Base-by-base conservation (phyloP, 2,329 filamentous ascomycete genomes). In the Fusarium redolens region DNA sequence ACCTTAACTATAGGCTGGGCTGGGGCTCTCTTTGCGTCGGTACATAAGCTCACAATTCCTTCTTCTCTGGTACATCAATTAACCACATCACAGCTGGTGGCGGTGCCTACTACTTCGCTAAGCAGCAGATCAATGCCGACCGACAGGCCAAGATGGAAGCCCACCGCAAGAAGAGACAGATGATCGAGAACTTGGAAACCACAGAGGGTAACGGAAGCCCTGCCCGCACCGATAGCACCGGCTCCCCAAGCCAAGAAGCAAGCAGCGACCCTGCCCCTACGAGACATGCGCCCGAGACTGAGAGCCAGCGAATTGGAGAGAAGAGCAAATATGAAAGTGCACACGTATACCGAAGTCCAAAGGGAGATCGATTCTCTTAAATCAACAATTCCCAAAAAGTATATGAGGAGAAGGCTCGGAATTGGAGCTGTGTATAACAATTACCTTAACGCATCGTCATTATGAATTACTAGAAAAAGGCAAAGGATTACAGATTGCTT, bases 41-140 rank as follows among this genome's bases (percentile, higher is more conserved):
- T 95, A 89, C 67, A 90, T 25, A 28, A 28, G 7, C 17, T 14
- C 17, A 22, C n/a, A 33, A 44, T 22, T 25, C 20, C 41, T 43
- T 56, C 55, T 48, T 25, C 30, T 50, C 59, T 17, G 15, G 5
- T 37, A 37, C 65, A 61, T 68, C 37, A 75, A 68, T 68, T 77
- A 71, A 69, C 66, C 35, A 50, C 61, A 25, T 60, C 35, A 59
- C 79, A 95, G 94, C 95, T 75, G 96, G 96, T 79, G 96, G 91
- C 74, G 93, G 92, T 72, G 95, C 96, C 78, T 99, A 98, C 87
- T 95, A 93, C 86, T 97, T 98, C 81, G 96, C 96, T 73, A 99
- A 99, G 88, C 89, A 90, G 80, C 92, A 92, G 82, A 97, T 99
- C 88, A 97, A 98, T 81, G 93, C 93, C 76, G 95, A 98, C 83